A percentile compares a stretch with the other conserved stretches of the same genome.
Conservation (phyloP, 352 stramenopile genomes). For the Phytopythium vexans region DNA sequence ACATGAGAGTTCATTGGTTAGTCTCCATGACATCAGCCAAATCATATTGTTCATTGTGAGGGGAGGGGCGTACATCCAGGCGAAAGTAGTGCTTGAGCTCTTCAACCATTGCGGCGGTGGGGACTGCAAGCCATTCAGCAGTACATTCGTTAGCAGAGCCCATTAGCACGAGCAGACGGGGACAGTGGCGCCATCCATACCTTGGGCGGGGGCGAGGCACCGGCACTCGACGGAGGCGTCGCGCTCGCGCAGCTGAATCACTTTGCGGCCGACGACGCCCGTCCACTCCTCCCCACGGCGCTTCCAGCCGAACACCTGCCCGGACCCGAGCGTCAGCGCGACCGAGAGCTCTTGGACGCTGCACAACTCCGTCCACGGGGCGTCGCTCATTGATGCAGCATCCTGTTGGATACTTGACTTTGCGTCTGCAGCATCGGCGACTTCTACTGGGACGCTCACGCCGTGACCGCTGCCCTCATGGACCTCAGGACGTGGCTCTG, state of each 20-base stretch:
- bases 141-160: not conserved
- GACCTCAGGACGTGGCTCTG: no score
- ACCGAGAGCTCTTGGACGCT: slow-evolving; percentile 40
- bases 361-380: slow-evolving; percentile 44
- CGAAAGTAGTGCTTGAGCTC: slow-evolving; percentile 89
- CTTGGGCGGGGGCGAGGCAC: slow-evolving; percentile 60
- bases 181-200: slow-evolving; percentile 11
- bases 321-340: slow-evolving; percentile 41
- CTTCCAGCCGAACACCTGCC: slow-evolving; percentile 48
- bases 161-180: not conserved
- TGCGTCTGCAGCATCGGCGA: no score
- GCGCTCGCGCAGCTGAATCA: slow-evolving; percentile 51
- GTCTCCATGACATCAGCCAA: no score
- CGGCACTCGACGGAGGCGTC: slow-evolving; percentile 38
- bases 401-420: no score
- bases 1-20: not conserved
- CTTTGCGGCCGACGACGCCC: slow-evolving; percentile 40
- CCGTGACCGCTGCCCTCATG: no score
- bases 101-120: slow-evolving; percentile 37
- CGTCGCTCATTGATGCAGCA: not conserved
- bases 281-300: slow-evolving; percentile 28
- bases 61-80: slow-evolving; percentile 42
- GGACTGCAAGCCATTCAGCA: slow-evolving; percentile 13
- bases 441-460: no score
- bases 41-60: no score